Conservation (phyloP, 805 yeast genomes). For the Kazachstania bromeliacearum region DNA sequence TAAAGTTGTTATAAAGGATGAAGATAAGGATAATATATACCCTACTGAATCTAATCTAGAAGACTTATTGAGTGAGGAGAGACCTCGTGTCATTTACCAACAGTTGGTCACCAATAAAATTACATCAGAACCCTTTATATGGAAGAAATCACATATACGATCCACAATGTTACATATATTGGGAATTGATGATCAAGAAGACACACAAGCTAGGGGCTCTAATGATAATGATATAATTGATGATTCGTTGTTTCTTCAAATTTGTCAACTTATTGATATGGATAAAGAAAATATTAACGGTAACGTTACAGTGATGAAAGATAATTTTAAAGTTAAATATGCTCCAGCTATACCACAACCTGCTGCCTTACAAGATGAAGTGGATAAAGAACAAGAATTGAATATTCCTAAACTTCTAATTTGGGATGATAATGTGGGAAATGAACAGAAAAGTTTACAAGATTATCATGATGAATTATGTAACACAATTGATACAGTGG, state of each 20-base stretch:
- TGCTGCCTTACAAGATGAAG: conserved; percentile 9
- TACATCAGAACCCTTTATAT: conserved; percentile 17
- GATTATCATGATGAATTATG: conserved; percentile 23
- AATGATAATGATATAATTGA: conserved; percentile 9
- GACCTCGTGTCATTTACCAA: conserved; percentile 26
- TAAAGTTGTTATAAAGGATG: not conserved
- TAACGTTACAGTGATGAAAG: conserved; percentile 10
- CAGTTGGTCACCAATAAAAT: conserved; percentile 20
- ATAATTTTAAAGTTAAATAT: conserved; percentile 14
- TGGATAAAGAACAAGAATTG: conserved; percentile 9
- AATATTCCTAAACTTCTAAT: conserved; percentile 14
- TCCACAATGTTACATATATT: conserved; percentile 20
- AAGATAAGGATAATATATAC: not conserved
- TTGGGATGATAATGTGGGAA: conserved; percentile 5
- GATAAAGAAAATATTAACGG: not conserved
- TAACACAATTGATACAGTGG: conserved; percentile 19
- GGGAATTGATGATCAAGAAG: conserved; percentile 15
- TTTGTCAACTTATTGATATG: conserved; percentile 5
- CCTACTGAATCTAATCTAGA: conserved; percentile 5
- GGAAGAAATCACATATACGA: conserved; percentile 23
- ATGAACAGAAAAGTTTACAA: conserved; percentile 7
- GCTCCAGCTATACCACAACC: conserved; percentile 7
- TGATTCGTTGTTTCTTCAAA: conserved; percentile 14
- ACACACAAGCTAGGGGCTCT: not conserved
- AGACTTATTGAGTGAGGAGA: conserved; percentile 18